Evolutionary conservation across 2,329 filamentous ascomycete species (phyloP), one percentile per base, ranked within the genome.

Genomic region (Venturia effusa): DNA sequence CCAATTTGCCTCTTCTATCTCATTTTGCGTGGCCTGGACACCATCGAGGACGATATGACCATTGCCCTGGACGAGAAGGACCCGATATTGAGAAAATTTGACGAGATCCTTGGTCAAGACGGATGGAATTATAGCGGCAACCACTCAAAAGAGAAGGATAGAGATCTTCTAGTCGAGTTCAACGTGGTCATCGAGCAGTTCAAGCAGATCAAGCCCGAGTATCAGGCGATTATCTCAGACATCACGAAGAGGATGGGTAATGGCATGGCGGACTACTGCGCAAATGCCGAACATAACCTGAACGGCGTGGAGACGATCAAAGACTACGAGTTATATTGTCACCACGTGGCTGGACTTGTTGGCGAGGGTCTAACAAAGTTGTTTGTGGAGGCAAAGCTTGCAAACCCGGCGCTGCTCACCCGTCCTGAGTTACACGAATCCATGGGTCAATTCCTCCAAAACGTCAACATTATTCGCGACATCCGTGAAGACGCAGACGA

Each of bases 11-110:
- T 97, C 11, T 99, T 99, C 82, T 99, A 99, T 79, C 84, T 99
- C 34, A 84, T 91, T 62, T 83, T 99, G 63, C 90, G 94, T 66
- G 94, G 90, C 59, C 84, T 99, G 61, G 94, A 99, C 76, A 99
- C 94, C n/a, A 90, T 99, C 66, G 94, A 99, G 78, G 94, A 99
- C 80, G 94, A 99, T 76, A 97, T 97, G 86, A 96, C 92, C 5
- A 88, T 99, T 66, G 81, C 88, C 2, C 78, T 93, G 45, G 82
- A 84, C 68, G 87, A 83, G 72, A 99, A 99, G 79, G 89, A 95
- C 72, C 91, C 92, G 1, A 77, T 97, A 64, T 80, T 99, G 66
- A 86, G 93, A 67, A 81, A 88, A 59, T 99, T 99, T 76, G 81
- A 95, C 73, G 78, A 88, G 64, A 82, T 88, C 68, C 82, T 97